These are phyloP conservation scores for Saksenaea vasiformis DNA, from an alignment of 371 early-diverging fungal species.

Conservation along the genomic window DNA sequence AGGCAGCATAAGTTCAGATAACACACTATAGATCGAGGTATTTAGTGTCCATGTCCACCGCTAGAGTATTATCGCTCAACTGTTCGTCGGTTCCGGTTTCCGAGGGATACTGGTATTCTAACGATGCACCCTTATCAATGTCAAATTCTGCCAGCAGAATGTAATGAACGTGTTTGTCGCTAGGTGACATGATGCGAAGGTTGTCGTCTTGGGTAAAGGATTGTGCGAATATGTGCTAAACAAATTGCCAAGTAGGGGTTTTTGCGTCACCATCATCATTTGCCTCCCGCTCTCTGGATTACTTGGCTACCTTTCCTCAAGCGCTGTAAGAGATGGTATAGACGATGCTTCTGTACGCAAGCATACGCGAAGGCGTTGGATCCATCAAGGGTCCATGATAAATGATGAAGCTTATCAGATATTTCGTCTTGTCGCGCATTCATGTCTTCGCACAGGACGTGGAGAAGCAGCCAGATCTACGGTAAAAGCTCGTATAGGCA, in stretches of 20 bases:
- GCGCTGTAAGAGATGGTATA: not conserved
- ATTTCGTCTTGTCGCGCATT: too few species aligned
- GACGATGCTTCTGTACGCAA: too few species aligned
- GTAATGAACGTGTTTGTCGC: slow-evolving; percentile 71
- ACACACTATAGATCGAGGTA: slow-evolving; percentile 49
- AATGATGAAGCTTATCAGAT: too few species aligned
- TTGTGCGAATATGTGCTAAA: too few species aligned
- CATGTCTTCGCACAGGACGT: too few species aligned
- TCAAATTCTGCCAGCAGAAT: slow-evolving; percentile 93
- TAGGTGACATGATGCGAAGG: slow-evolving; percentile 29
- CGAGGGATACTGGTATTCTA: slow-evolving; percentile 86
- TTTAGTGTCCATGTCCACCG: not conserved
- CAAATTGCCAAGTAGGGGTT: too few species aligned
- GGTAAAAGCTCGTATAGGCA: too few species aligned
- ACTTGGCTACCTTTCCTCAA: not conserved
- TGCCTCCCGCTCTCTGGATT: too few species aligned
- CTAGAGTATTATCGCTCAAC: slow-evolving; percentile 32
- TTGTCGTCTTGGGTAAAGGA: not conserved
- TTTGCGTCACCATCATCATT: too few species aligned
- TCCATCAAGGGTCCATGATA: too few species aligned
- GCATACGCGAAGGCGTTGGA: too few species aligned
- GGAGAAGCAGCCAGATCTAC: too few species aligned
- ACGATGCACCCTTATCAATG: slow-evolving; percentile 85
- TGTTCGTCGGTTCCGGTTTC: slow-evolving; percentile 84
- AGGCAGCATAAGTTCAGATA: slow-evolving; percentile 95